Percentiles rank a stretch among this genome's conserved stretches.
Conservation (phyloP, 2,329 filamentous ascomycete genomes). For the Talaromyces sp. region DNA sequence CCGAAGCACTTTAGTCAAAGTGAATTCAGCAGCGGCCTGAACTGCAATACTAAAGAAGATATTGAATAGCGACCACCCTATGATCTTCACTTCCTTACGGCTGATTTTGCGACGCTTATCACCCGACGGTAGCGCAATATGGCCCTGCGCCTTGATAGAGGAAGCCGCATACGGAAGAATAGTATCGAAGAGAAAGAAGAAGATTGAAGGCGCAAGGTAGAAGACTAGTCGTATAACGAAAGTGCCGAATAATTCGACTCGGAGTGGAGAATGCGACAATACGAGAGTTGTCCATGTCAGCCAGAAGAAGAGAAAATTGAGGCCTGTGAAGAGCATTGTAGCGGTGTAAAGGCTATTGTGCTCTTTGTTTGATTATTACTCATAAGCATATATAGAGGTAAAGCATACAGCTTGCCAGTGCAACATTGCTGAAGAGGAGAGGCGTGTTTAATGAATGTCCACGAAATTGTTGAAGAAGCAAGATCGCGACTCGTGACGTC, state of each 20-base stretch:
- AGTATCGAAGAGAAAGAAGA: constrained; percentile 69
- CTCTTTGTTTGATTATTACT: neutral
- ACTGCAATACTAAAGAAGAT: constrained; percentile 46
- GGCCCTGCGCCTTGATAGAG: constrained; percentile 63
- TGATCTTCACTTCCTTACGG: constrained; percentile 45
- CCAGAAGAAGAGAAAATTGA: constrained; percentile 85
- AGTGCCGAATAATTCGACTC: constrained; percentile 69
- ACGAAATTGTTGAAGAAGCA: neutral
- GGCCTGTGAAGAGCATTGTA: constrained; percentile 63
- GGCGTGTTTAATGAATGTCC: neutral
- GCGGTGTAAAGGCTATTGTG: neutral
- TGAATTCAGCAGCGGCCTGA: constrained; percentile 53
- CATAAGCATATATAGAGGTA: neutral
- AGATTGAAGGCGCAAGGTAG: constrained; percentile 66
- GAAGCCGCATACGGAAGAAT: constrained; percentile 63
- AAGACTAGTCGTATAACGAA: constrained; percentile 62
- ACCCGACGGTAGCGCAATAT: constrained; percentile 44
- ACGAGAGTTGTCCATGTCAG: constrained; percentile 84
- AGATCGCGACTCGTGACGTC: constrained; percentile 3
- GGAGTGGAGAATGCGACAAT: constrained; percentile 67
- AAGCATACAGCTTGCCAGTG: neutral
- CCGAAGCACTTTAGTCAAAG: constrained; percentile 50
- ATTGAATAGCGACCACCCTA: constrained; percentile 53
- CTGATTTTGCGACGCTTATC: constrained; percentile 35
- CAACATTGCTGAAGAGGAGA: neutral